Conservation (phyloP, 2,329 filamentous ascomycete species). For the Sphaerulina vaccinii region DNA sequence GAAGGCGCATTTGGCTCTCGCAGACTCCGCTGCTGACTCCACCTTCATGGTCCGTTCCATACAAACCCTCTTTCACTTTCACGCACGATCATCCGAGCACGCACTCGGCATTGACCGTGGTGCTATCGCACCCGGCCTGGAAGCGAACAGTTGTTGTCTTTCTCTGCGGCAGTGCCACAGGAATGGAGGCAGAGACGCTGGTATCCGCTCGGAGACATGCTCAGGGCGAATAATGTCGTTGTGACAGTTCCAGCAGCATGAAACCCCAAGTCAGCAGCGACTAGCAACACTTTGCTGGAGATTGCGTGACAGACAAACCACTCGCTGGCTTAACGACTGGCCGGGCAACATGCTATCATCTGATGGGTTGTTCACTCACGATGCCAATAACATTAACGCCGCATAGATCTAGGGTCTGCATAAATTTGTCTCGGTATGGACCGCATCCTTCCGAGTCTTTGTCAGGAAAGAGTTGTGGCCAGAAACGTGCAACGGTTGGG, state of each 20-base stretch:
- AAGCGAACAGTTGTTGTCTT: not conserved
- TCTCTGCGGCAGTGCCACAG: conserved; percentile 5
- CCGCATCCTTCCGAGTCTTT: conserved; percentile 6
- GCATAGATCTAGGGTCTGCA: conserved; percentile 2
- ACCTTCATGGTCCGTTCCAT: too few relatives aligned
- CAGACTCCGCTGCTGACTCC: too few relatives aligned
- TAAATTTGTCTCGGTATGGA: not conserved
- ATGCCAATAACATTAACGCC: not conserved
- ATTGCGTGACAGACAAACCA: too few relatives aligned
- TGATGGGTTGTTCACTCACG: conserved; percentile 4
- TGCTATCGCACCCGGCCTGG: not conserved
- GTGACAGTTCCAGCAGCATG: conserved; percentile 5
- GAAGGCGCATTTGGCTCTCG: too few relatives aligned
- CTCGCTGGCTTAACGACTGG: too few relatives aligned
- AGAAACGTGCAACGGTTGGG: conserved; percentile 3
- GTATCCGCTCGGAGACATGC: not conserved
- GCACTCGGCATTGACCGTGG: not conserved
- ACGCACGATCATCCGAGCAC: not conserved
- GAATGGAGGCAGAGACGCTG: conserved; percentile 1
- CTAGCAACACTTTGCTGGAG: not conserved
- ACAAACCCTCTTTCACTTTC: too few relatives aligned
- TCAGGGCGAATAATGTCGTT: conserved; percentile 2
- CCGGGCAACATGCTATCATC: conserved; percentile 14
- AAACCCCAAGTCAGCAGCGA: conserved; percentile 6
- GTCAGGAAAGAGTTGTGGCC: not conserved